Percentiles rank a stretch among this genome's conserved stretches.
phyloP scores from a whole-genome alignment of 2,329 filamentous ascomycete species.

The Rachicladosporium sp. region DNA sequence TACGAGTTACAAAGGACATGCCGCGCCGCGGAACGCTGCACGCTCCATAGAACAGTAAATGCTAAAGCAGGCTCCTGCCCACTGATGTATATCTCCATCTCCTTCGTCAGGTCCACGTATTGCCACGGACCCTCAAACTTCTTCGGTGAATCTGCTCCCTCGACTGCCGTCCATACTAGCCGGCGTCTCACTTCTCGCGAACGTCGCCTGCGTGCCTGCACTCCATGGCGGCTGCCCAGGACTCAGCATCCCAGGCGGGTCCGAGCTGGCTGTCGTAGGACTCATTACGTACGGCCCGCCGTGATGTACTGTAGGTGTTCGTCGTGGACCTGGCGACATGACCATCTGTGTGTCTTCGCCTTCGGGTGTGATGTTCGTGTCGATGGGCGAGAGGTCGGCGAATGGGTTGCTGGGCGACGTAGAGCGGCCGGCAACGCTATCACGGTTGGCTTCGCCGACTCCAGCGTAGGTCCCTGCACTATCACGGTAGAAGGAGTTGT shows the following conservation, averaged over 20 bases:
- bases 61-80: too few species aligned
- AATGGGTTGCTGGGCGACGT: slow-evolving; percentile 4
- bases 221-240: slow-evolving; percentile 7
- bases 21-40: too few species aligned
- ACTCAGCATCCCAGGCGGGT: slow-evolving; percentile 2
- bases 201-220: slow-evolving; percentile 6
- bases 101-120: too few species aligned
- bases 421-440: background rate
- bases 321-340: slow-evolving; percentile 22
- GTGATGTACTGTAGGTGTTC: slow-evolving; percentile 20
- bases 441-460: slow-evolving; percentile 14
- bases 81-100: too few species aligned
- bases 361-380: slow-evolving; percentile 1
- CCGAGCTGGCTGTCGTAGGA: slow-evolving; percentile 7
- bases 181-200: slow-evolving; percentile 13
- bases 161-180: slow-evolving; percentile 11
- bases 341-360: slow-evolving; percentile 9
- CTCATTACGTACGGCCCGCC: slow-evolving; percentile 18
- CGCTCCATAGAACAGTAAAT: too few species aligned
- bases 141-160: slow-evolving; percentile 17
- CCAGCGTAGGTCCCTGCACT: slow-evolving; percentile 31
- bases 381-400: background rate
- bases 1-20: too few species aligned
- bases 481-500: slow-evolving; percentile 33
- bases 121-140: slow-evolving; percentile 8